A percentile compares a stretch with the other conserved stretches of the same genome.
Conservation (phyloP, 805 yeast species). For the Metschnikowia matae region DNA sequence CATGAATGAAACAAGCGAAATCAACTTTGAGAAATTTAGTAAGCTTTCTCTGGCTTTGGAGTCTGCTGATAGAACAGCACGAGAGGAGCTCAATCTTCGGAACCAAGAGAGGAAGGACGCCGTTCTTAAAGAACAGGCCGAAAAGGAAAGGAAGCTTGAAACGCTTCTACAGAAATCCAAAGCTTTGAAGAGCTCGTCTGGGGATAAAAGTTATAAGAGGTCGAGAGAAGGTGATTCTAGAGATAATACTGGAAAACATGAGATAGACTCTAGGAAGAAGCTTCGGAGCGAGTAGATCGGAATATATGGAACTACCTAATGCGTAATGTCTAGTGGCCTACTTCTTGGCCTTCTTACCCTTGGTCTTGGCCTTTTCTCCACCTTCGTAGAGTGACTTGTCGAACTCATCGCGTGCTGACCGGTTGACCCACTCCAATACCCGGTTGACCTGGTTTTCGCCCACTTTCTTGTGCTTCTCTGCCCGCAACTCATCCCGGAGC, state of each 20-base stretch:
- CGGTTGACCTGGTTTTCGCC: conserved; percentile 41
- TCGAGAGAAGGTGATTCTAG: too few species aligned
- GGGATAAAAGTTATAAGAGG: not conserved
- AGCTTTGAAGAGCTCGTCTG: conserved; percentile 12
- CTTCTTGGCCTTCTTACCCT: conserved; percentile 16
- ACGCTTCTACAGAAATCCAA: conserved; percentile 28
- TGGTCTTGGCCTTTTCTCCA: conserved; percentile 31
- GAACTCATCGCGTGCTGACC: conserved; percentile 47
- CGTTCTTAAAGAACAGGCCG: conserved; percentile 24
- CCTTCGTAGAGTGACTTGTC: conserved; percentile 60
- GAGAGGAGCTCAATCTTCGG: conserved; percentile 25
- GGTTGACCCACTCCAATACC: conserved; percentile 60
- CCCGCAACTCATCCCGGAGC: conserved; percentile 24
- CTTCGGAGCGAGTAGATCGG: too few species aligned
- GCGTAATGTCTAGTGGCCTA: conserved; percentile 10
- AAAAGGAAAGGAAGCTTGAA: conserved; percentile 27
- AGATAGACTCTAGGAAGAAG: too few species aligned
- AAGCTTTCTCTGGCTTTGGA: conserved; percentile 69
- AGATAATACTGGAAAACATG: too few species aligned
- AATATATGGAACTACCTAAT: too few species aligned
- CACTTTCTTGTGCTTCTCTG: conserved; percentile 29
- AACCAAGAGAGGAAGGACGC: conserved; percentile 25
- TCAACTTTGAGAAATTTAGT: conserved; percentile 55
- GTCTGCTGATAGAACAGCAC: conserved; percentile 24
- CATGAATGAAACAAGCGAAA: conserved; percentile 28